Conservation (phyloP, 192 early-diverging fungal species). For the Umbelopsis sp. region DNA sequence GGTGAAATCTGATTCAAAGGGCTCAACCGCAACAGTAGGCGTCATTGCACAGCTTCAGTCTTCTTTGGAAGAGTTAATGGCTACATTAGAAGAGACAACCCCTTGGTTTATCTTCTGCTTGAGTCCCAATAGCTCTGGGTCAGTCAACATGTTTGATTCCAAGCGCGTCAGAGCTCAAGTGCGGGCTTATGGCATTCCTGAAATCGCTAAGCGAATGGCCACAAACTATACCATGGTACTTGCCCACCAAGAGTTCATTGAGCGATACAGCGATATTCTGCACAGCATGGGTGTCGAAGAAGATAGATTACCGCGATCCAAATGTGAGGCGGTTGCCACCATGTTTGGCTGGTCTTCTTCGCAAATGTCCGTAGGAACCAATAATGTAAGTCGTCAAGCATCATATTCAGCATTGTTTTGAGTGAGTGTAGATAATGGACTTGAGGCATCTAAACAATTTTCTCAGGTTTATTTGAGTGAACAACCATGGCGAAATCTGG, state of each 20-base stretch:
- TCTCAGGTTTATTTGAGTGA: slow-evolving; percentile 75
- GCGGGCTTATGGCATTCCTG: slow-evolving; percentile 64
- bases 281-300: slow-evolving; percentile 43
- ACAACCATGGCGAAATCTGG: slow-evolving; percentile 79
- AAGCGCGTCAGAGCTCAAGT: slow-evolving; percentile 75
- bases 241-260: slow-evolving; percentile 77
- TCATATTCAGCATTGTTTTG: not conserved
- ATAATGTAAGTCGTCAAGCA: slow-evolving; percentile 36
- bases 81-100: slow-evolving; percentile 74
- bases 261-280: slow-evolving; percentile 67
- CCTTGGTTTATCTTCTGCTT: slow-evolving; percentile 83
- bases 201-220: slow-evolving; percentile 66
- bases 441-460: not conserved
- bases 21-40: not conserved
- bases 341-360: slow-evolving; percentile 60
- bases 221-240: slow-evolving; percentile 75
- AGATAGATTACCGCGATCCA: slow-evolving; percentile 32
- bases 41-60: slow-evolving; percentile 71
- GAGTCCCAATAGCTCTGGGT: slow-evolving; percentile 66
- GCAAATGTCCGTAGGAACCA: slow-evolving; percentile 62
- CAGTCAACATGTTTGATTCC: slow-evolving; percentile 68
- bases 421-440: not conserved
- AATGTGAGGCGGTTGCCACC: slow-evolving; percentile 51
- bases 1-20: not conserved
- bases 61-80: slow-evolving; percentile 67